phyloP scores from a whole-genome alignment of 169 alveolate genomes.

The Ichthyophthirius multifiliis region DNA sequence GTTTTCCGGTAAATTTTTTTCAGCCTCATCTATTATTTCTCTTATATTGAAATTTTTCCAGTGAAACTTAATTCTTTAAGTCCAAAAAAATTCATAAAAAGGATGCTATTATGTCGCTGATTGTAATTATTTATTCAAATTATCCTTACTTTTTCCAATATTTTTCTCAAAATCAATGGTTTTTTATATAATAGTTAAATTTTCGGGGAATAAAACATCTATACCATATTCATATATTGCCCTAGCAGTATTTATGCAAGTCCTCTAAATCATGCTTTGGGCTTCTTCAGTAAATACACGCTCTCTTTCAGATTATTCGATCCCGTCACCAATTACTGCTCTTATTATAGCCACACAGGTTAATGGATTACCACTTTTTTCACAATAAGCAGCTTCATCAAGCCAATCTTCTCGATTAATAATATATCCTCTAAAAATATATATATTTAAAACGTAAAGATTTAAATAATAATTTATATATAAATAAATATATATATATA shows the following conservation, averaged over 20 bases:
- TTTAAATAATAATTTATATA: no score
- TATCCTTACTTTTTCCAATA: background rate
- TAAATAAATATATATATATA: no score
- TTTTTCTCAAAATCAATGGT: slow-evolving; percentile 94
- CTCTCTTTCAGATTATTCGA: slow-evolving; percentile 66
- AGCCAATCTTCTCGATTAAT: slow-evolving; percentile 90
- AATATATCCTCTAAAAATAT: slow-evolving; percentile 80
- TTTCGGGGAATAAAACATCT: slow-evolving; percentile 61
- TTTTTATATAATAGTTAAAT: slow-evolving; percentile 20
- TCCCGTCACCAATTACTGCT: slow-evolving; percentile 65
- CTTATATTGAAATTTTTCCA: slow-evolving; percentile 12
- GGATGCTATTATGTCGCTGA: slow-evolving; percentile 4
- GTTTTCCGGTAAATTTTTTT: background rate
- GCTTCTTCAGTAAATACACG: slow-evolving; percentile 79
- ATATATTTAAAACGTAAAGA: no score
- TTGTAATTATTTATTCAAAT: background rate
- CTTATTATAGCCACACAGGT: slow-evolving; percentile 91
- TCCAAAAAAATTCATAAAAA: slow-evolving; percentile 26
- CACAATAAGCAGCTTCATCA: slow-evolving; percentile 90
- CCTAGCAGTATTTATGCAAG: slow-evolving; percentile 86
- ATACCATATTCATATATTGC: slow-evolving; percentile 84
- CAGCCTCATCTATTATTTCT: background rate
- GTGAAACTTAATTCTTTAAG: slow-evolving; percentile 17
- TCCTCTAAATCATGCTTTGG: slow-evolving; percentile 74
- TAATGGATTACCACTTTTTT: slow-evolving; percentile 73